Evolutionary conservation across 1,139 yeast genomes (phyloP).

Genomic region (Protomyces pachydermus): DNA sequence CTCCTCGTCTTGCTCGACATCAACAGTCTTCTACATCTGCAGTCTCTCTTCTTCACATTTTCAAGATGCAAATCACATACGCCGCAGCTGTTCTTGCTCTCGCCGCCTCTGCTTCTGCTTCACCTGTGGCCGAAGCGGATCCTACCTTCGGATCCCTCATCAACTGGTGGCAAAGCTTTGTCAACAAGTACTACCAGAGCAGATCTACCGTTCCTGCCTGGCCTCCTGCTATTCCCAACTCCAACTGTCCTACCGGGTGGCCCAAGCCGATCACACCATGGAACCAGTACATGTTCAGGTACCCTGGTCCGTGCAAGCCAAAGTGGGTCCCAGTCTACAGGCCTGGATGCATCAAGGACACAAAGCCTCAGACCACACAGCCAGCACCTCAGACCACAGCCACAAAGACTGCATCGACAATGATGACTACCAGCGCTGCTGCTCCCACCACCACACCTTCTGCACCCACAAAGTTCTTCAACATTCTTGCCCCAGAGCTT

Average conservation of each 20-base stretch:
- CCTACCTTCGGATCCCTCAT: background rate
- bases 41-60: background rate
- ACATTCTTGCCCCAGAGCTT: background rate
- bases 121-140: background rate
- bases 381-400: background rate
- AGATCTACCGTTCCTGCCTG: background rate
- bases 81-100: background rate
- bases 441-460: background rate
- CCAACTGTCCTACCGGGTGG: background rate
- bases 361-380: background rate
- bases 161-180: background rate
- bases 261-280: slow-evolving; percentile 1
- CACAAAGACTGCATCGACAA: background rate
- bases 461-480: background rate
- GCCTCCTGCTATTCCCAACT: background rate
- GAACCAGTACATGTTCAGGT: background rate
- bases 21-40: background rate
- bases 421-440: background rate
- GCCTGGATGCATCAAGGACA: background rate
- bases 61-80: background rate
- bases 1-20: background rate
- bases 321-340: background rate
- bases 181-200: background rate
- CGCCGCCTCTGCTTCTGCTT: background rate
- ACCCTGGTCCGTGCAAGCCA: background rate